Conservation (phyloP, 192 early-diverging fungal genomes). For the Coemansia sp. region DNA sequence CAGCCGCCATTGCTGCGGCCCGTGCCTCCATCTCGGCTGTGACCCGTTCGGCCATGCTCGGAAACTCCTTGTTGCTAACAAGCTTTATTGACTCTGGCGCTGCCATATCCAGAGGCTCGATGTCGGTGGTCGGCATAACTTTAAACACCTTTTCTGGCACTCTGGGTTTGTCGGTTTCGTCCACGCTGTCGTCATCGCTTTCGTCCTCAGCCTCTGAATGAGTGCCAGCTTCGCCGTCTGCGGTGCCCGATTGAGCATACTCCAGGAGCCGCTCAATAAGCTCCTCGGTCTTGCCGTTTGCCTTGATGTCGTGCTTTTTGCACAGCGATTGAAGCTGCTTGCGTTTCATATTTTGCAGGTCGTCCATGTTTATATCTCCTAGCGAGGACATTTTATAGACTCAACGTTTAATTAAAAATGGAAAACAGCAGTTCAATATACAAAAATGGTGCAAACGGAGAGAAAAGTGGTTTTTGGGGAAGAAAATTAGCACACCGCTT, state of each 20-base stretch:
- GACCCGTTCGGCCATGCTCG: slow-evolving; percentile 22
- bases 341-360: slow-evolving; percentile 38
- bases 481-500: neutral
- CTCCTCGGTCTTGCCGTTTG: slow-evolving; percentile 48
- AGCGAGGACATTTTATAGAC: slow-evolving; percentile 3
- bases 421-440: neutral
- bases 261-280: slow-evolving; percentile 32
- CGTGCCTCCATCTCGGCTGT: slow-evolving; percentile 39
- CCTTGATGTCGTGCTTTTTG: slow-evolving; percentile 48
- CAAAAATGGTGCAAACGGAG: neutral
- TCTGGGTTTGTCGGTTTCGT: neutral
- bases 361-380: slow-evolving; percentile 26
- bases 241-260: neutral
- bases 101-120: slow-evolving; percentile 14
- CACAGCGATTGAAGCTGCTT: slow-evolving; percentile 50
- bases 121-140: slow-evolving; percentile 8
- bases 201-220: slow-evolving; percentile 1
- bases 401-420: neutral
- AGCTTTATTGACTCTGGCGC: slow-evolving; percentile 13
- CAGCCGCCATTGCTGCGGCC: slow-evolving; percentile 20
- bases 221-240: neutral
- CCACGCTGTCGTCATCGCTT: slow-evolving; percentile 4
- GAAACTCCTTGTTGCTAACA: slow-evolving; percentile 13
- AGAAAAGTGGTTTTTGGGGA: neutral
- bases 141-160: slow-evolving; percentile 25